Evolutionary conservation across 108 stramenopile genomes (phyloP).

Genomic region (Seminavis robusta): DNA sequence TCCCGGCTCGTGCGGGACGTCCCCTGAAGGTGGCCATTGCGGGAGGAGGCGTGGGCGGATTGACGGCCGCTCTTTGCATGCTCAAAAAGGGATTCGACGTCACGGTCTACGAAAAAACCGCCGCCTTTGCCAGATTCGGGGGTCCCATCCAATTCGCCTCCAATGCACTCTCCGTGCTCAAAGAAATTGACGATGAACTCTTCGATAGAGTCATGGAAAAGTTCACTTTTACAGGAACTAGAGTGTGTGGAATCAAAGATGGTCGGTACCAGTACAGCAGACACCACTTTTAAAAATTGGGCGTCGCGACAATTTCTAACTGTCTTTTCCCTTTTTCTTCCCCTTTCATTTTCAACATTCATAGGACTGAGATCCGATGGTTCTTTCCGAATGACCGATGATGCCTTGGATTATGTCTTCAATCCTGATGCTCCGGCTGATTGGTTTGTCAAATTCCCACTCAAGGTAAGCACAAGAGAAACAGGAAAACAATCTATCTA

Average conservation of each 20-base stretch:
- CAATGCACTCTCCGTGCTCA: slow-evolving; percentile 90
- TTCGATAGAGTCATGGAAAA: slow-evolving; percentile 94
- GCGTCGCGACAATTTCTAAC: background rate
- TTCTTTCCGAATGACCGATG: slow-evolving; percentile 82
- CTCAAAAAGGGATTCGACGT: slow-evolving; percentile 94
- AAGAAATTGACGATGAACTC: slow-evolving; percentile 87
- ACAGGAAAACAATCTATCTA: background rate
- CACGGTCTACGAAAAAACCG: slow-evolving; percentile 94
- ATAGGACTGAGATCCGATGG: slow-evolving; percentile 75
- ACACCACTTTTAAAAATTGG: background rate
- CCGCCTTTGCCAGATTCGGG: slow-evolving; percentile 92
- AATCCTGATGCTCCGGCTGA: slow-evolving; percentile 84
- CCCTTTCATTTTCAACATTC: background rate
- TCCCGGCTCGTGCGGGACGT: slow-evolving; percentile 76
- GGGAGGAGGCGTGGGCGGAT: slow-evolving; percentile 93
- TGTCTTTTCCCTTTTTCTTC: background rate
- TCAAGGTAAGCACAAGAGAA: slow-evolving; percentile 40
- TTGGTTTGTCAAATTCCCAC: slow-evolving; percentile 97
- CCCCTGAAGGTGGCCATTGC: slow-evolving; percentile 90
- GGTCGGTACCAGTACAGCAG: slow-evolving; percentile 39
- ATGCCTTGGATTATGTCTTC: slow-evolving; percentile 74
- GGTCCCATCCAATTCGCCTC: slow-evolving; percentile 98
- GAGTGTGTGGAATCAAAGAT: slow-evolving; percentile 96
- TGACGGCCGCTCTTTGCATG: slow-evolving; percentile 88
- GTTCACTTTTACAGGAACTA: slow-evolving; percentile 95